Evolutionary conservation across 2,329 filamentous ascomycete species (phyloP), one percentile per base, ranked within the genome.

Genomic region (Exophiala dermatitidis): DNA sequence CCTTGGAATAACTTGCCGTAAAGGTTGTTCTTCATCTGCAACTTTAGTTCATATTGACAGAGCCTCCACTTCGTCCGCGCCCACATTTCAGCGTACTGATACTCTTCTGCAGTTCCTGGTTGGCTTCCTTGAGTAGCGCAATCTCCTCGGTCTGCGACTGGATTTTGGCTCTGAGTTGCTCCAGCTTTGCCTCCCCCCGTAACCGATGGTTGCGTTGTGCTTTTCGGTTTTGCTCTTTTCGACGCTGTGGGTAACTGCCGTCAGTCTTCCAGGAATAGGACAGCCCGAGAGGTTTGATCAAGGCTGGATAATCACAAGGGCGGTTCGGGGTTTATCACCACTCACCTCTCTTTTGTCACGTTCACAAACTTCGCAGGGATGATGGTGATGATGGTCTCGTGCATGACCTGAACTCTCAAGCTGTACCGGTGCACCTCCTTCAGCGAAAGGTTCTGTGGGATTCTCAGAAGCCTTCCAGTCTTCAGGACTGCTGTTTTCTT

Each of bases 191-290:
- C 34, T 58, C 56, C 19, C 53, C 56, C 37, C 56, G 56, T 42
- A 55, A 29, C 43, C 56, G 56, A 45, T 58, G 56, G 32, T 58
- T 58, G 12, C 56, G 49, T 45, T 58, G 56, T 45, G 56, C 56
- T 44, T 58, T 55, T 12, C 56, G 49, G 29, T 58, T 58, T 41
- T 58, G 56, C 40, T 55, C 56, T 46, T 56, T 58, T 30, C 56
- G 28, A 46, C 47, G 55, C 56, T 58, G 41, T 31, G 30, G 2
- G 10, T 10, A 30, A n/a, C 9, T n/a, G 5, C 33, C 32, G 37
- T 51, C 30, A 53, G 54, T 46, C 28, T 26, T 10, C 31, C 9
- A n/a, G 19, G 31, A 37, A 19, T 12, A 10, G 10, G 6, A 12
- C 19, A 19, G 19, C 19, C 2, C 19, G 19, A 19, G 19, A 19